Evolutionary conservation across 2,329 filamentous ascomycete species (phyloP), one percentile per base, ranked within the genome.

Genomic region (Colletotrichum lini): DNA sequence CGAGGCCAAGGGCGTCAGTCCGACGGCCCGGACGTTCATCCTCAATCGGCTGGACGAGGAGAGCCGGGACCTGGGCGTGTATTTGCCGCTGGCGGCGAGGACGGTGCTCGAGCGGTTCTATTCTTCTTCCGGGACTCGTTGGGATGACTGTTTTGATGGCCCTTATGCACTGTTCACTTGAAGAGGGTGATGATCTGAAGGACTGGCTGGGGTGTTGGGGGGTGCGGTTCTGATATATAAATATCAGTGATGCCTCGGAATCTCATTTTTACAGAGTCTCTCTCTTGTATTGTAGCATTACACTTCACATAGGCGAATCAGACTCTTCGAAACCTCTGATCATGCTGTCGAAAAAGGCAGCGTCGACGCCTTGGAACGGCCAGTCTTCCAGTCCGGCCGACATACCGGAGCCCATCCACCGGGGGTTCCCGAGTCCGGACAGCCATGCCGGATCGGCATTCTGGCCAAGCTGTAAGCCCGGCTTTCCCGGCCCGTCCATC

Each of bases 331-430:
- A 44, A 0, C 56, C 68, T 30, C 64, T 21, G 4, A 62, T 68
- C 54, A 69, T 65, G 21, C 60, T 77, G 62, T 79, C 76, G 45
- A 79, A 79, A 26, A 81, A 80, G 4, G 79, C 79, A 69, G 76
- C 76, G 65, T 81, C 79, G 7, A 81, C 77, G 18, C 79, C 79
- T 68, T 81, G 77, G 40, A 81, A 79, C 0, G 76, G 74, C 79
- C 79, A 81, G 50, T 81, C 79, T 58, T 81, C 78, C 15, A 70
- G 59, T 4, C 71, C 73, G 2, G 75, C 75, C 3, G 77, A 60
- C 21, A 77, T 30, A 4, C 66, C 70, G 9, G 77, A 74, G 16
- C 65, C 62, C 35, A 65, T 26, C 16, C 53, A 13, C 21, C 56
- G 50, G 16, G 26, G 10, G 13, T 62, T 26, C 8, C 18, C 30